phyloP scores from a whole-genome alignment of 352 stramenopile genomes.

The Lagenidium sp. region DNA sequence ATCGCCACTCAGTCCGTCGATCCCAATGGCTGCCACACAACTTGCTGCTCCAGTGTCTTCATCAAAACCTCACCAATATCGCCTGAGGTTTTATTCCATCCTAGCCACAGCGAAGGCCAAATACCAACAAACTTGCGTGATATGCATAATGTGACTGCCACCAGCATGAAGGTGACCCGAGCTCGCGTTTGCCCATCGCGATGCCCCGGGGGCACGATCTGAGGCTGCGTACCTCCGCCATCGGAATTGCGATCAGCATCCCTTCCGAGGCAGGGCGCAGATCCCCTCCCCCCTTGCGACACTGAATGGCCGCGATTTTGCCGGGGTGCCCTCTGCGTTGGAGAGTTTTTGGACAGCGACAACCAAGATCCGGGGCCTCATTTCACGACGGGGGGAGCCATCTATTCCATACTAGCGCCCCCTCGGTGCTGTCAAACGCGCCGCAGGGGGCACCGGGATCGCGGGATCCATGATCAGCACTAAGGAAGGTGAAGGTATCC shows the following conservation, averaged over 20 bases:
- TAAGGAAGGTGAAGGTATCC: constrained; percentile 71
- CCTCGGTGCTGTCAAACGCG: not conserved
- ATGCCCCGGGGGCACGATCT: no score
- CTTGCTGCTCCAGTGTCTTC: not conserved
- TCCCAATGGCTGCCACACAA: no score
- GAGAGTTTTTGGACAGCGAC: constrained; percentile 9
- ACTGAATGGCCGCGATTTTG: constrained; percentile 7
- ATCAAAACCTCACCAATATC: not conserved
- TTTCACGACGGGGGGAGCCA: not conserved
- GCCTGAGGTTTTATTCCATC: no score
- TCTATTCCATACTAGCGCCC: constrained; percentile 33
- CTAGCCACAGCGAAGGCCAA: no score
- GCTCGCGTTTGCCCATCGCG: no score
- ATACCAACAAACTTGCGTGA: no score
- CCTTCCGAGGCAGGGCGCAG: no score
- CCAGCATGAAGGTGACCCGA: constrained; percentile 8
- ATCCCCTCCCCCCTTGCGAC: constrained; percentile 11
- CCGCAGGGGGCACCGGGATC: constrained; percentile 54
- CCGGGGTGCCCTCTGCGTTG: not conserved
- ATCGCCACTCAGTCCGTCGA: no score
- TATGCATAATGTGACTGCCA: no score
- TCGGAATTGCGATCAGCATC: no score
- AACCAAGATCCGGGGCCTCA: not conserved
- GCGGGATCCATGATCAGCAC: constrained; percentile 71
- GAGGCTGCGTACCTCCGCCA: no score